Percentiles rank a stretch among this genome's conserved stretches.
These are phyloP conservation scores for Hypomyces rosellus DNA, from an alignment of 2,329 filamentous ascomycete species.

Conservation along the genomic window DNA sequence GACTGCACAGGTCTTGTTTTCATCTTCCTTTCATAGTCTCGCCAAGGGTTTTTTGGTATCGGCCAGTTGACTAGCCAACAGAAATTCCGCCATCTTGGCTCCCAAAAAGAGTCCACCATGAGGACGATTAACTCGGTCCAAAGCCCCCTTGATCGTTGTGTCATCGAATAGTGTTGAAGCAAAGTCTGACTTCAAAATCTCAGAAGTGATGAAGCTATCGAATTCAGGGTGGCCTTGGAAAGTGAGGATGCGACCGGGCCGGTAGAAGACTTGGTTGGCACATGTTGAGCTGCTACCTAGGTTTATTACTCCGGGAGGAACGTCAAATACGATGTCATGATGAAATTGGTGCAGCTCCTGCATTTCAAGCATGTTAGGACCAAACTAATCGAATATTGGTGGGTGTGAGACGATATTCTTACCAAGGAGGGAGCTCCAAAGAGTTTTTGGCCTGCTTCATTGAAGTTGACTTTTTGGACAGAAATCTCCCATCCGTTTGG, in stretches of 20 bases:
- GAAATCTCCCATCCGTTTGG: constrained; percentile 37
- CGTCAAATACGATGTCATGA: constrained; percentile 33
- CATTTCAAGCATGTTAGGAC: background rate
- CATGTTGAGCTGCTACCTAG: constrained; percentile 34
- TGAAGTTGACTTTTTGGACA: constrained; percentile 31
- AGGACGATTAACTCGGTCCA: constrained; percentile 18
- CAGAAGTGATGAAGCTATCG: constrained; percentile 29
- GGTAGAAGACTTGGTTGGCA: constrained; percentile 34
- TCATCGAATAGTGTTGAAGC: constrained; percentile 21
- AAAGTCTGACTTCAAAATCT: constrained; percentile 23
- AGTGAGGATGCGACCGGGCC: constrained; percentile 28
- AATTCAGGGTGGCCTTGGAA: constrained; percentile 41
- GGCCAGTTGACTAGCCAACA: constrained; percentile 5
- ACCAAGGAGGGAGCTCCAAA: constrained; percentile 26
- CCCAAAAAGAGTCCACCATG: constrained; percentile 25
- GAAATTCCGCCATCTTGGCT: constrained; percentile 22
- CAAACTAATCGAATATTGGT: background rate
- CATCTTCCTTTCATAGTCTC: too few relatives aligned
- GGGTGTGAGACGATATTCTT: background rate
- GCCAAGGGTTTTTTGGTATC: too few relatives aligned
- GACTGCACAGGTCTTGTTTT: too few relatives aligned
- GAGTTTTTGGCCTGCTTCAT: constrained; percentile 29
- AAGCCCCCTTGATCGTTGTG: constrained; percentile 21
- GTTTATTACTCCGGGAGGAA: constrained; percentile 30
- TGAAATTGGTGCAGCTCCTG: constrained; percentile 39